Evolutionary conservation across 139 green algal genomes (phyloP).

Genomic region (Marvania coccoides): DNA sequence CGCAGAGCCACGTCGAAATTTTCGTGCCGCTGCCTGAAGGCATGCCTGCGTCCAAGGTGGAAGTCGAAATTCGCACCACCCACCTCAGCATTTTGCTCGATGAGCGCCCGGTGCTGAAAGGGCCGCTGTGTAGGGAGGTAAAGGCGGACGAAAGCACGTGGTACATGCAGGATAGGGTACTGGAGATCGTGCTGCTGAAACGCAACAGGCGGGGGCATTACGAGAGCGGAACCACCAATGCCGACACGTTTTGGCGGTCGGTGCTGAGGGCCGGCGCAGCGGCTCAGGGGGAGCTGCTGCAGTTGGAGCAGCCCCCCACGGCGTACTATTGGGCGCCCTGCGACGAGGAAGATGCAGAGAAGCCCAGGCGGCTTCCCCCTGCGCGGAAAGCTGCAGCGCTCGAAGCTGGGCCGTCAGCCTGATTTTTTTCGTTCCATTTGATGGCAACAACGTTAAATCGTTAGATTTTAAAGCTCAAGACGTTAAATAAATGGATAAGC

Average conservation of each 20-base stretch:
- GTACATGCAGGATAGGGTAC: conserved; percentile 55
- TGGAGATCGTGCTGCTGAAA: conserved; percentile 77
- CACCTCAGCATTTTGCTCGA: conserved; percentile 31
- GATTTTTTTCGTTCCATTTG: too few species aligned
- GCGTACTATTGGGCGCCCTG: conserved; percentile 16
- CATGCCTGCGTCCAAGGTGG: conserved; percentile 9
- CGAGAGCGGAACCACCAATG: conserved; percentile 53
- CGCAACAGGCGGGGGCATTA: conserved; percentile 69
- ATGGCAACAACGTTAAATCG: too few species aligned
- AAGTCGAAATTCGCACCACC: conserved; percentile 25
- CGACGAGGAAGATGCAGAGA: conserved; percentile 11
- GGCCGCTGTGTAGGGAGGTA: conserved; percentile 46
- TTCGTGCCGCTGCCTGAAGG: conserved; percentile 49
- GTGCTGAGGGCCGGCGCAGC: conserved; percentile 27
- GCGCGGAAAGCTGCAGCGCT: too few species aligned
- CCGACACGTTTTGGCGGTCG: conserved; percentile 62
- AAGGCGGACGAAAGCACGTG: conserved; percentile 76
- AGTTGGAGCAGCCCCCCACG: conserved; percentile 20
- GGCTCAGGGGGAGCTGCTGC: conserved; percentile 12
- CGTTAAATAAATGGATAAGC: too few species aligned
- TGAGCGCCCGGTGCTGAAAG: conserved; percentile 39
- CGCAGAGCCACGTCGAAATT: conserved; percentile 68
- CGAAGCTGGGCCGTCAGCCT: too few species aligned
- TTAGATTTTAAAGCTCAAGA: too few species aligned
- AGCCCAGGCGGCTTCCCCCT: too few species aligned